Evolutionary conservation across 106 monocot genomes (phyloP).

Genomic region (Chionographis japonica): DNA sequence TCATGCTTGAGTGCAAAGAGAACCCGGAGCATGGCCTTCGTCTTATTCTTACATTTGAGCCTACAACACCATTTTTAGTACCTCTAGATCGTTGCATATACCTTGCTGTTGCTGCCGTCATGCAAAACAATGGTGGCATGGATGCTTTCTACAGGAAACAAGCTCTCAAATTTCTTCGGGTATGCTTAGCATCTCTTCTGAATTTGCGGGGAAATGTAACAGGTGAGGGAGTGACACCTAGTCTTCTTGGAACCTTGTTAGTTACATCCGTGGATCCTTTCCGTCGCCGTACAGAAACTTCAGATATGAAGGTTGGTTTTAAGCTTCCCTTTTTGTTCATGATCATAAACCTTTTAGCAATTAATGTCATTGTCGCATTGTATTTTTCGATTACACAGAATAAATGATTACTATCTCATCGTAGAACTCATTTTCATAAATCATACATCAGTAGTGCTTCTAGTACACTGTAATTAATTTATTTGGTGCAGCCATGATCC

Average conservation of each 20-base stretch:
- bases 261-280: constrained; percentile 81
- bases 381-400: not conserved
- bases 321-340: not conserved
- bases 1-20: constrained; percentile 92
- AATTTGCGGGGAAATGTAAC: constrained; percentile 72
- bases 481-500: too few species aligned
- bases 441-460: too few species aligned
- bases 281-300: constrained; percentile 54
- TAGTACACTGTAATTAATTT: too few species aligned
- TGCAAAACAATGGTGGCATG: constrained; percentile 58
- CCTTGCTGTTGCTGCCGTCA: constrained; percentile 71
- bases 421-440: too few species aligned
- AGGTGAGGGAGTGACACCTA: constrained; percentile 48
- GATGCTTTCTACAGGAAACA: constrained; percentile 87
- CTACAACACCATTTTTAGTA: constrained; percentile 92
- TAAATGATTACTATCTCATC: not conserved
- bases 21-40: constrained; percentile 99
- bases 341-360: not conserved
- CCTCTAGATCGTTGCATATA: constrained; percentile 90
- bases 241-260: constrained; percentile 61
- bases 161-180: constrained; percentile 81
- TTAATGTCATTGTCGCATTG: not conserved
- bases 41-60: constrained; percentile 94
- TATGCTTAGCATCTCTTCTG: constrained; percentile 77
- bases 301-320: constrained; percentile 72